Percentiles rank a stretch among this genome's conserved stretches.
phyloP scores from a whole-genome alignment of 2,329 filamentous ascomycete species.

The Claviceps fusiformis region DNA sequence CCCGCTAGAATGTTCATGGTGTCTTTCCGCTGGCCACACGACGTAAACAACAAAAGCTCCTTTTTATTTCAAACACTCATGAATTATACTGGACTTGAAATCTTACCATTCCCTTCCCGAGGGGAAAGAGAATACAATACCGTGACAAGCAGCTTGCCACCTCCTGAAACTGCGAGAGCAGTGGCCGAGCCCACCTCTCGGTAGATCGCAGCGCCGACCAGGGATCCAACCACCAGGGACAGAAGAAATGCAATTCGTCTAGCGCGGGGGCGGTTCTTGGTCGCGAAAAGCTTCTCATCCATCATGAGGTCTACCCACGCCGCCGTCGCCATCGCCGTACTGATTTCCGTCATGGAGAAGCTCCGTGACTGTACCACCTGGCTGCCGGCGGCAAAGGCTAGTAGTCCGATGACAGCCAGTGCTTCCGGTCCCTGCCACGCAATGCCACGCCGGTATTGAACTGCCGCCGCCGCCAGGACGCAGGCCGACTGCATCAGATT shows the following conservation, averaged over 20 bases:
- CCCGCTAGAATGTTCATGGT: neutral
- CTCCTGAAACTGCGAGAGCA: constrained; percentile 13
- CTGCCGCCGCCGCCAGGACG: constrained; percentile 36
- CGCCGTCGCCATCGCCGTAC: constrained; percentile 50
- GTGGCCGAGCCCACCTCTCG: constrained; percentile 11
- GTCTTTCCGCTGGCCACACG: neutral
- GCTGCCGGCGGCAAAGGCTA: constrained; percentile 42
- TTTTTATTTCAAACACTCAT: neutral
- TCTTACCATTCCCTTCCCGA: constrained; percentile 6
- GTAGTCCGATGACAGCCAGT: constrained; percentile 31
- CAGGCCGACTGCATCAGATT: constrained; percentile 40
- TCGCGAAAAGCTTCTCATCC: constrained; percentile 34
- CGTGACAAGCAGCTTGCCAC: constrained; percentile 13
- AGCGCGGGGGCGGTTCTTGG: constrained; percentile 35
- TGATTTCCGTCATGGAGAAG: constrained; percentile 45
- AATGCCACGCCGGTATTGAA: constrained; percentile 31
- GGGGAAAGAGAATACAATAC: constrained; percentile 11
- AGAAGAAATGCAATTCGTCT: constrained; percentile 36
- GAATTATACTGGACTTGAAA: constrained; percentile 1
- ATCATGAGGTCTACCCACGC: constrained; percentile 48
- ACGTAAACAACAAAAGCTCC: neutral
- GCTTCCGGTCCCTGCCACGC: constrained; percentile 22
- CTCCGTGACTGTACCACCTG: constrained; percentile 45
- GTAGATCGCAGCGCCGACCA: constrained; percentile 37
- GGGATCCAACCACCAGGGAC: constrained; percentile 31